These are phyloP conservation scores for Neoboletus magnificus DNA, from an alignment of 768 basidiomycete genomes.

Conservation along the genomic window DNA sequence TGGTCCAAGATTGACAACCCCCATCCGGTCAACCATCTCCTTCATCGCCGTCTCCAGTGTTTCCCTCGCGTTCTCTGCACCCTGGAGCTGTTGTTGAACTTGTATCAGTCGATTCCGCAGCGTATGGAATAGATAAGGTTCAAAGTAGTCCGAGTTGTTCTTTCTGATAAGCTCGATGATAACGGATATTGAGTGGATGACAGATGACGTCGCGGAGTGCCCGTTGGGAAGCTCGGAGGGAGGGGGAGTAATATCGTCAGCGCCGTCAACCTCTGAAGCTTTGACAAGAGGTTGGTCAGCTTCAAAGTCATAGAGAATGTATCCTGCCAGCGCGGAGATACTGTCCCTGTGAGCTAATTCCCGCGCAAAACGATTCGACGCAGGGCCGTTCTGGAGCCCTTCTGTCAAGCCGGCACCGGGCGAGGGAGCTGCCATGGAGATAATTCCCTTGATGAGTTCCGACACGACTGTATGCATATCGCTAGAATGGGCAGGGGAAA, in stretches of 20 bases:
- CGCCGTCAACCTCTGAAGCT: conserved; percentile 7
- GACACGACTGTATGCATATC: conserved; percentile 84
- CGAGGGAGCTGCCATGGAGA: conserved; percentile 89
- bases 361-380: conserved; percentile 84
- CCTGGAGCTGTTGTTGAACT: conserved; percentile 69
- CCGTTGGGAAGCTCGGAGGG: conserved; percentile 33
- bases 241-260: conserved; percentile 10
- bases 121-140: conserved; percentile 95
- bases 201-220: conserved; percentile 68
- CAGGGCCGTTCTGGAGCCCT: conserved; percentile 63
- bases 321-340: conserved; percentile 66
- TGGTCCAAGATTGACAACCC: conserved; percentile 86
- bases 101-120: conserved; percentile 87
- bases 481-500: conserved; percentile 72
- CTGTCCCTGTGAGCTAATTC: conserved; percentile 77
- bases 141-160: conserved; percentile 98
- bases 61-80: conserved; percentile 58
- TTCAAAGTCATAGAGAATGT: conserved; percentile 69
- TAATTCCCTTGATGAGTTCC: conserved; percentile 91
- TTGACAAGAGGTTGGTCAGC: conserved; percentile 20
- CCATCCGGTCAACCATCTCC: conserved; percentile 81
- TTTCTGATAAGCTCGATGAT: conserved; percentile 93
- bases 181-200: conserved; percentile 82
- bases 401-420: conserved; percentile 72
- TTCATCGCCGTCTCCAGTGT: conserved; percentile 68